Conservation (phyloP, 371 early-diverging fungal species). For the Mortierella sp. region DNA sequence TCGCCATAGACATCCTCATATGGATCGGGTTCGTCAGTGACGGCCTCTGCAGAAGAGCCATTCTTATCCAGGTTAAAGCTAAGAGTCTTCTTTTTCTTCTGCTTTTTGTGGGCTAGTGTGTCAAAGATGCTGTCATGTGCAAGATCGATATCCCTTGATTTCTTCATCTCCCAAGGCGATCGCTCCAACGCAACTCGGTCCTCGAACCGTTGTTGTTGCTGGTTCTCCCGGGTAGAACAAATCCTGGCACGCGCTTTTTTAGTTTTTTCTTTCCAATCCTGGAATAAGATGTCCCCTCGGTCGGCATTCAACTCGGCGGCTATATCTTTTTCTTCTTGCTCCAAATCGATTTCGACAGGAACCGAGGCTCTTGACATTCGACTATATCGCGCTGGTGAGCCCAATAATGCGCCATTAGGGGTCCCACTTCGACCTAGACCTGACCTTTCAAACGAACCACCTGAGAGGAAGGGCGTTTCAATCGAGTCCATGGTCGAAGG, state of each 20-base stretch:
- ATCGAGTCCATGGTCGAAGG: slow-evolving; percentile 51
- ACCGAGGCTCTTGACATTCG: slow-evolving; percentile 44
- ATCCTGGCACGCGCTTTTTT: slow-evolving; percentile 69
- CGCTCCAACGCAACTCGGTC: slow-evolving; percentile 65
- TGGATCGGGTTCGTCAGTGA: slow-evolving; percentile 42
- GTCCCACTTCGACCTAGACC: slow-evolving; percentile 37
- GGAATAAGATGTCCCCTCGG: slow-evolving; percentile 65
- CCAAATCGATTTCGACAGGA: slow-evolving; percentile 47
- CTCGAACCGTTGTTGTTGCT: slow-evolving; percentile 67
- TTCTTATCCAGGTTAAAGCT: slow-evolving; percentile 13
- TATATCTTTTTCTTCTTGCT: slow-evolving; percentile 61
- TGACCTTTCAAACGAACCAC: slow-evolving; percentile 32
- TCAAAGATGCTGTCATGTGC: slow-evolving; percentile 58
- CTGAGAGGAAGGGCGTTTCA: slow-evolving; percentile 30
- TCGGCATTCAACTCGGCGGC: slow-evolving; percentile 64
- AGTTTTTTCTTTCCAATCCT: slow-evolving; percentile 74
- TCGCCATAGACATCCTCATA: slow-evolving; percentile 61
- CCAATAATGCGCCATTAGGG: slow-evolving; percentile 19
- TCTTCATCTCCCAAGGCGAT: slow-evolving; percentile 67
- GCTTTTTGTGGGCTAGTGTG: slow-evolving; percentile 14
- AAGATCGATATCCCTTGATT: slow-evolving; percentile 65
- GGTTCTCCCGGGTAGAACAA: slow-evolving; percentile 63
- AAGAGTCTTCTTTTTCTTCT: slow-evolving; percentile 33
- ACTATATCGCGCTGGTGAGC: slow-evolving; percentile 24
- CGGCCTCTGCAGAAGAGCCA: slow-evolving; percentile 52